Evolutionary conservation across 106 monocot species (phyloP).

Genomic region (Amphibolis antarctica): DNA sequence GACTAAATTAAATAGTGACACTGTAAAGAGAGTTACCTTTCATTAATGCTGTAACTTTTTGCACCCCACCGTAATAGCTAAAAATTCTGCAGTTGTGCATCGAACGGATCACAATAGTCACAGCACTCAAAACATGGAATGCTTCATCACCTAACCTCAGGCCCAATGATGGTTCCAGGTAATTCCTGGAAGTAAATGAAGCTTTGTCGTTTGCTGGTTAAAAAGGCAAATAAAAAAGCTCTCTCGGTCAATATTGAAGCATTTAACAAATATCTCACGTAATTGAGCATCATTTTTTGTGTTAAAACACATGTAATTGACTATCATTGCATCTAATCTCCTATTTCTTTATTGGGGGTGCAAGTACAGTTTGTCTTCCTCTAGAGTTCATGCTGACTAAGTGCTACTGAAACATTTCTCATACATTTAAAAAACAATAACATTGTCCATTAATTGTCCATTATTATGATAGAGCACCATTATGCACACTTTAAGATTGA

Average conservation of each 20-base stretch:
- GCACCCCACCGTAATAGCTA: slow-evolving; percentile 94
- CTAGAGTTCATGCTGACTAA: too few relatives aligned
- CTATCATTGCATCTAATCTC: too few relatives aligned
- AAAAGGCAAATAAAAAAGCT: background rate
- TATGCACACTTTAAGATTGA: too few relatives aligned
- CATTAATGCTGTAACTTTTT: slow-evolving; percentile 82
- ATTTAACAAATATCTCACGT: too few relatives aligned
- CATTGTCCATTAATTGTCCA: too few relatives aligned
- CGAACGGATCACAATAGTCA: slow-evolving; percentile 64
- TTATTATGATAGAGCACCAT: too few relatives aligned
- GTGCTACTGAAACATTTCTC: too few relatives aligned
- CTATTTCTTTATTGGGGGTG: too few relatives aligned
- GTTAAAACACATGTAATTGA: too few relatives aligned
- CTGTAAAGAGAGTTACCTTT: slow-evolving; percentile 45
- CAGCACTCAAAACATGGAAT: slow-evolving; percentile 45
- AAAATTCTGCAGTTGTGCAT: slow-evolving; percentile 91
- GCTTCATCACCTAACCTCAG: slow-evolving; percentile 47
- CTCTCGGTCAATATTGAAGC: background rate
- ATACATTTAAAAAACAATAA: too few relatives aligned
- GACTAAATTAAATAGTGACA: background rate
- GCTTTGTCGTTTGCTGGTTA: slow-evolving; percentile 37
- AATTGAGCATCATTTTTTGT: too few relatives aligned
- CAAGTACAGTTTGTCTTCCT: too few relatives aligned
- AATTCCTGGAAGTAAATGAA: slow-evolving; percentile 18
- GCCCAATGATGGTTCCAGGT: slow-evolving; percentile 31